These are phyloP conservation scores for Urochloa ruziziensis DNA, from an alignment of 176 grass and related monocot genomes.

Conservation along the genomic window DNA sequence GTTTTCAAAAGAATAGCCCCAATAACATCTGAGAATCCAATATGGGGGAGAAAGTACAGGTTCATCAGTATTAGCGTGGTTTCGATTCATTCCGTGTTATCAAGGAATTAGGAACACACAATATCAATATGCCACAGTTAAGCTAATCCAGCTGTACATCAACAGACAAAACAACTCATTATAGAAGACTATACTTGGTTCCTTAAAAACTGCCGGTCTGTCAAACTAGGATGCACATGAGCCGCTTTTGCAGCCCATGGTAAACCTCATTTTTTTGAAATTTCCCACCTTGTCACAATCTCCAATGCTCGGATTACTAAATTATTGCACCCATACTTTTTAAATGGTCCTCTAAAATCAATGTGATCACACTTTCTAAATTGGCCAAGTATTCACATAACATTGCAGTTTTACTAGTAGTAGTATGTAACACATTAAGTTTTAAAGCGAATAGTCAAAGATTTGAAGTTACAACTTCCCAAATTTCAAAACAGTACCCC, in stretches of 20 bases:
- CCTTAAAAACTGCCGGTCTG: neutral
- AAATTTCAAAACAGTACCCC: neutral
- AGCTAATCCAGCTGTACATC: neutral
- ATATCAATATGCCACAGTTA: slow-evolving; percentile 7
- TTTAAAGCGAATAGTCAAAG: neutral
- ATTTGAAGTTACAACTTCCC: neutral
- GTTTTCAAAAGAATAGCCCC: slow-evolving; percentile 99
- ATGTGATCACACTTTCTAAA: neutral
- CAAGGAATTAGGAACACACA: neutral
- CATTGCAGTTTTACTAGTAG: neutral
- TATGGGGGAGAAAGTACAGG: slow-evolving; percentile 1
- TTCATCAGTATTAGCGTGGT: slow-evolving; percentile 1
- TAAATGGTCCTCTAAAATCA: too few species aligned
- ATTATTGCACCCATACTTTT: too few species aligned
- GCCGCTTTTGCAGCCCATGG: neutral
- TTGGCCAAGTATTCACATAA: neutral
- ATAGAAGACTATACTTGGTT: neutral
- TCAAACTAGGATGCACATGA: neutral
- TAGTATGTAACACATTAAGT: neutral
- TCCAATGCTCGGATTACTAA: neutral
- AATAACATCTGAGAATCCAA: slow-evolving; percentile 71
- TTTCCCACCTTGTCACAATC: neutral
- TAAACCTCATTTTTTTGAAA: neutral
- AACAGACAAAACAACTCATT: neutral
- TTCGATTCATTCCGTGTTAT: neutral